A percentile compares a stretch with the other conserved stretches of the same genome.
Conservation (phyloP, 257 asterid species). For the Gentiana dahurica region DNA sequence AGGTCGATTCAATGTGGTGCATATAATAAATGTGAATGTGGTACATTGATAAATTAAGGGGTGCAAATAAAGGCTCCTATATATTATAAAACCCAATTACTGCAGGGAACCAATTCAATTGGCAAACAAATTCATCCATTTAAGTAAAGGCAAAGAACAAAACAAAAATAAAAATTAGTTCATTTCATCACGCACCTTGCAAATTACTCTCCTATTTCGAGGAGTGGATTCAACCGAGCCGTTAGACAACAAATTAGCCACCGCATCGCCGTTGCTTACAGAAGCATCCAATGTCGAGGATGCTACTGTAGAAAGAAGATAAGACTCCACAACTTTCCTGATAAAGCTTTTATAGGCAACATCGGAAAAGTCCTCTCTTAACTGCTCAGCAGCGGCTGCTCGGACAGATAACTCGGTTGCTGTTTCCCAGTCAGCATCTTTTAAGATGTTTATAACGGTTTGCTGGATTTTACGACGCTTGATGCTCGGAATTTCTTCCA, state of each 20-base stretch:
- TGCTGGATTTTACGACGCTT: constrained; percentile 39
- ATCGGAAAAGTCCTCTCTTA: constrained; percentile 33
- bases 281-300: constrained; percentile 1
- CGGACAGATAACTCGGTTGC: constrained; percentile 50
- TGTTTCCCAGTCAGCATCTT: constrained; percentile 42
- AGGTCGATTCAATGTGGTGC: too few relatives aligned
- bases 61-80: too few relatives aligned
- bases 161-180: not conserved
- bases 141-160: too few relatives aligned
- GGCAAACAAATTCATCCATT: too few relatives aligned
- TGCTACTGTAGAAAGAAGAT: constrained; percentile 34
- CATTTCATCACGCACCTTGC: constrained; percentile 28
- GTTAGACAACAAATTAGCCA: constrained; percentile 4
- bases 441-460: constrained; percentile 31
- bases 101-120: too few relatives aligned
- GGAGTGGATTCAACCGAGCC: constrained; percentile 8
- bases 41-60: too few relatives aligned
- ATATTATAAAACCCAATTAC: too few relatives aligned
- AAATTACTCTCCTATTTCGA: constrained; percentile 29
- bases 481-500: constrained; percentile 20
- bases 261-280: not conserved
- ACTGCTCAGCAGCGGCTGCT: constrained; percentile 30
- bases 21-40: too few relatives aligned
- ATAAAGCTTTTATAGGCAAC: constrained; percentile 27
- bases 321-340: constrained; percentile 38